Evolutionary conservation across 148 eudicot species (phyloP).

Genomic region (Selenicereus undatus): DNA sequence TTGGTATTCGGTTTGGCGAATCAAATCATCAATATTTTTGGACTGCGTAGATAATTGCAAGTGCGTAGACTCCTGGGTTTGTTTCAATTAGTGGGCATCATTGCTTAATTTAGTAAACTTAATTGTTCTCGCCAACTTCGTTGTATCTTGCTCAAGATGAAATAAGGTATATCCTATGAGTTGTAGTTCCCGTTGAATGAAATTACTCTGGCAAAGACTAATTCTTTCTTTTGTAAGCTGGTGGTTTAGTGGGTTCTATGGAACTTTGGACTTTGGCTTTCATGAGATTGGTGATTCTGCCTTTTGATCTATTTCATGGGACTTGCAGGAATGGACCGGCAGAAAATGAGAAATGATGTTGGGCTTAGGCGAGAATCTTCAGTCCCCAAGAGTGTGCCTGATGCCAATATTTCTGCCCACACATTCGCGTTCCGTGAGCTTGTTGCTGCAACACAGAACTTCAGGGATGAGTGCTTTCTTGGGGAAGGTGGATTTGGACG

Average conservation of each 20-base stretch:
- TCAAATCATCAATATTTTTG: background rate
- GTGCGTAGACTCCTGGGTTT: background rate
- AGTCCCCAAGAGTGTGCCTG: background rate
- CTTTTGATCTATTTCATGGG: background rate
- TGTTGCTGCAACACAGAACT: background rate
- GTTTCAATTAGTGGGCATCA: background rate
- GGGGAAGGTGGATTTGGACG: slow-evolving; percentile 1
- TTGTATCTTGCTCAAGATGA: background rate
- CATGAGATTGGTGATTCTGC: background rate
- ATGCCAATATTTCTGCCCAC: slow-evolving; percentile 2
- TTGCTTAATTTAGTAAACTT: background rate
- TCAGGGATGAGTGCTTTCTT: slow-evolving; percentile 8
- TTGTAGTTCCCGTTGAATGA: background rate
- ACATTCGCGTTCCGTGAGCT: slow-evolving; percentile 1
- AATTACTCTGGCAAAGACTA: background rate
- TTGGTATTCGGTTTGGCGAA: slow-evolving; percentile 3
- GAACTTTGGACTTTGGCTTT: background rate
- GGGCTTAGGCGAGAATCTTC: slow-evolving; percentile 7
- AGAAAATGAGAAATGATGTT: slow-evolving; percentile 1
- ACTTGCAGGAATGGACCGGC: background rate
- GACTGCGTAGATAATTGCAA: background rate
- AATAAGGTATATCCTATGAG: background rate
- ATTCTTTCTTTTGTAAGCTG: background rate
- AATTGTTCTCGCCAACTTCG: background rate
- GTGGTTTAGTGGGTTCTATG: background rate